Base-by-base conservation (phyloP, 2,329 filamentous ascomycete genomes). In the Colletotrichum orbiculare region DNA sequence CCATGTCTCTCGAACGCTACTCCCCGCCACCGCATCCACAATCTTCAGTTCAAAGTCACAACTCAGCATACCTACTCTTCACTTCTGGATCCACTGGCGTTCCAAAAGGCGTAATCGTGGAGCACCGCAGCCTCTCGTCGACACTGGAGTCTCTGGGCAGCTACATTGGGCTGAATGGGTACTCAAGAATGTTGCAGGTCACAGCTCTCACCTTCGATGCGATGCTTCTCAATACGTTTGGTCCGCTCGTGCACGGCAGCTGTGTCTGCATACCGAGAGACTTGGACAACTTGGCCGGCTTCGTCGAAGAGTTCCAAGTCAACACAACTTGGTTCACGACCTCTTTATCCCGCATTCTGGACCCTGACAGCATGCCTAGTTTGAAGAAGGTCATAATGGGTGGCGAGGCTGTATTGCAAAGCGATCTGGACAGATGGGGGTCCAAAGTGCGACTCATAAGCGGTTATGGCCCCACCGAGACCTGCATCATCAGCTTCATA, bases 361-460 rank as follows among this genome's bases (percentile, higher is more conserved):
- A 59, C n/a, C 60, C 60, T 2, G 60, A 59, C 25, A 45, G 34
- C 9, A 34, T 61, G 3, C 59, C 59, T 4, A 56, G 37, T 25
- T n/a, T 61, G 8, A 53, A 12, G 11, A 49, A 34, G n/a, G 49
- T 59, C 8, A 17, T 43, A 5, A 47, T 64, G 25, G 60, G 60
- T 4, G 60, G 60, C 48, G 60, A 64, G 9, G 52, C 59, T 9
- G 59, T 61, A 0, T 80, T 82, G 6, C 77, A 79, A 0, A 72
- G 72, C 9, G 54, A 64, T 13, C 46, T 64, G 6, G 48, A 59
- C n/a, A 41, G 53, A 3, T 85, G 83, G 83, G 47, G 46, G 33
- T 15, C 54, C 10, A 58, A 57, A 6, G 48, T 53, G 3, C 41
- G 54, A 25, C 60, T 64, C 8, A 37, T 64, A 4, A 25, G 46